Evolutionary conservation across 163 green algal species (phyloP), one percentile per base, ranked within the genome.

Genomic region (Scenedesmus sp.): DNA sequence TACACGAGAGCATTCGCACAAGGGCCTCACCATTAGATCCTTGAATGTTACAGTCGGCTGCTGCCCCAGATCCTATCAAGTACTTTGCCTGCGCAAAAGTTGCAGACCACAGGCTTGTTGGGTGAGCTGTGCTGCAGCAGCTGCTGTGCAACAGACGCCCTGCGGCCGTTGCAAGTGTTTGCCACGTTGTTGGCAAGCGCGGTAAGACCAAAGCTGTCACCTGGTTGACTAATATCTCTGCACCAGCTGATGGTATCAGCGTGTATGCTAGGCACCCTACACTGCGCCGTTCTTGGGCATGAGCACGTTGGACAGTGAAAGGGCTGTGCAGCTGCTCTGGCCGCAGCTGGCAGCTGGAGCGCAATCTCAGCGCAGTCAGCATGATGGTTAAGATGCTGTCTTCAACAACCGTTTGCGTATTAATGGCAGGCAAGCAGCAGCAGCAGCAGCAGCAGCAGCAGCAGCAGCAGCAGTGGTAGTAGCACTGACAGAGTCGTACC

Each of bases 41-140:
- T 56, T 68, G 43, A 3, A 91, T 40, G 44, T 83, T 59, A 7
- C 88, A 59, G 18, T 87, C 79, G 26, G 79, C 87, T 73, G 53
- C 56, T 61, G 79, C 10, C 1, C 35, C 80, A 35, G 79, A 83
- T 46, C 87, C 87, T 24, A 91, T 35, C 0, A 87, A 9, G 49
- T 86, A 81, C 35, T 76, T 85, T 16, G 33, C 72, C 86, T 90
- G 42, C 2, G 13, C 40, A 24, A 33, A 43, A 20, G 40, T 68
- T 65, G 79, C 26, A 24, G 1, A 43, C 7, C 33, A 40, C 15
- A 59, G 76, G 5, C 26, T 12, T 30, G 44, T 13, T 42, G 5
- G 22, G 15, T 7, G n/a, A 16, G 46, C 42, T 33, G 59, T 35
- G 13, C 10, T 30, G 46, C 43, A 85, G 26, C 15, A 16, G 26